Evolutionary conservation across 331 rosid genomes (phyloP).

Genomic region (Pyrus hybrid): DNA sequence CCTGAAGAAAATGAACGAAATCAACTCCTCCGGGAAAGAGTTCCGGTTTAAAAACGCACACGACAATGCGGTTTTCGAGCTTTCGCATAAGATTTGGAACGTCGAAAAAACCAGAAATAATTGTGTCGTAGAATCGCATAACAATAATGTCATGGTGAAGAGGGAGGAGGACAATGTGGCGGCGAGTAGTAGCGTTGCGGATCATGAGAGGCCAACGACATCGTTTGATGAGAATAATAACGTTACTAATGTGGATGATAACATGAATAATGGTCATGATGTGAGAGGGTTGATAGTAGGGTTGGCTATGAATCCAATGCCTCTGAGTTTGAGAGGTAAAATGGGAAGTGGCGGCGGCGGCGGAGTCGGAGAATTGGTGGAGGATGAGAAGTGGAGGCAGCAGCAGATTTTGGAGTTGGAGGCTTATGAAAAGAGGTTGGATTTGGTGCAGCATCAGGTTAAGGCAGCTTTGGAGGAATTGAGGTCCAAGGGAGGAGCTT

Average conservation of each 20-base stretch:
- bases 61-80: constrained; percentile 58
- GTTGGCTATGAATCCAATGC: constrained; percentile 7
- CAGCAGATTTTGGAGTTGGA: constrained; percentile 60
- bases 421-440: constrained; percentile 57
- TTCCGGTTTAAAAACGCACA: constrained; percentile 56
- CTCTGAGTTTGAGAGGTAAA: not conserved
- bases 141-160: not conserved
- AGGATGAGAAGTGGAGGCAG: constrained; percentile 50
- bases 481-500: constrained; percentile 21
- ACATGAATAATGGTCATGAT: not conserved
- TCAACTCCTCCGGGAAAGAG: constrained; percentile 27
- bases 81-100: constrained; percentile 65
- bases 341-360: not conserved
- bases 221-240: not conserved
- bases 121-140: not conserved
- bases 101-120: not conserved
- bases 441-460: constrained; percentile 60
- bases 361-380: constrained; percentile 3
- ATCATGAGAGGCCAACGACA: not conserved
- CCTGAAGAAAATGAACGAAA: constrained; percentile 20
- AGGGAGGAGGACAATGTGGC: not conserved
- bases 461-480: constrained; percentile 62
- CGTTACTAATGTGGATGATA: not conserved
- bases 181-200: constrained; percentile 2
- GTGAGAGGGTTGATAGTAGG: constrained; percentile 4